Evolutionary conservation across 306 rosid genomes (phyloP).

Genomic region (Vigna mungo): DNA sequence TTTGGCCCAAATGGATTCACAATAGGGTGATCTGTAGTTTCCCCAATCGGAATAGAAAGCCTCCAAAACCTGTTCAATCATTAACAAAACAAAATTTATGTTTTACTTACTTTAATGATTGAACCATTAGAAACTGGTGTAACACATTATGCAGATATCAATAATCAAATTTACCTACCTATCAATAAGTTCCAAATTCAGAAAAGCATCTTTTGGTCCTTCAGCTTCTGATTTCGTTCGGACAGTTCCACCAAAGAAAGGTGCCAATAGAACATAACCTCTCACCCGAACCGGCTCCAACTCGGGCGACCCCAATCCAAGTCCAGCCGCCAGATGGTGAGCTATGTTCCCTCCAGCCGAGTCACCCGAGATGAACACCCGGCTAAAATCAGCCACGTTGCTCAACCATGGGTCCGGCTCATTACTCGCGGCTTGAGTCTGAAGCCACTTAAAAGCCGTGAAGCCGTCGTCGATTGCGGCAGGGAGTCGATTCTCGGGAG

Average conservation of each 20-base stretch:
- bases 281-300: constrained; percentile 63
- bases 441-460: constrained; percentile 76
- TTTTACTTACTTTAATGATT: neutral
- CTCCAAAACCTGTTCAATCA: constrained; percentile 75
- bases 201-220: constrained; percentile 82
- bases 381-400: constrained; percentile 67
- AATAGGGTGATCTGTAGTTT: constrained; percentile 69
- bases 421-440: constrained; percentile 52
- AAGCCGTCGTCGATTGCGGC: constrained; percentile 75
- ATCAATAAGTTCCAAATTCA: constrained; percentile 80
- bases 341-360: constrained; percentile 88
- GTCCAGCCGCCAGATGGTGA: constrained; percentile 67
- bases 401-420: constrained; percentile 70
- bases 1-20: constrained; percentile 80
- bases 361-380: constrained; percentile 78
- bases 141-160: neutral
- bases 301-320: constrained; percentile 57
- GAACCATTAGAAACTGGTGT: neutral
- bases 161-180: constrained; percentile 50
- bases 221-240: constrained; percentile 66
- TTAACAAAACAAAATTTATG: neutral
- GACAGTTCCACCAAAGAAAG: constrained; percentile 78
- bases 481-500: constrained; percentile 83
- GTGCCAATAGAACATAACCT: constrained; percentile 79
- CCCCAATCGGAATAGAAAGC: constrained; percentile 72